Base-by-base conservation (phyloP, 1,284 basidiomycete genomes). In the Thelephora terrestris region DNA sequence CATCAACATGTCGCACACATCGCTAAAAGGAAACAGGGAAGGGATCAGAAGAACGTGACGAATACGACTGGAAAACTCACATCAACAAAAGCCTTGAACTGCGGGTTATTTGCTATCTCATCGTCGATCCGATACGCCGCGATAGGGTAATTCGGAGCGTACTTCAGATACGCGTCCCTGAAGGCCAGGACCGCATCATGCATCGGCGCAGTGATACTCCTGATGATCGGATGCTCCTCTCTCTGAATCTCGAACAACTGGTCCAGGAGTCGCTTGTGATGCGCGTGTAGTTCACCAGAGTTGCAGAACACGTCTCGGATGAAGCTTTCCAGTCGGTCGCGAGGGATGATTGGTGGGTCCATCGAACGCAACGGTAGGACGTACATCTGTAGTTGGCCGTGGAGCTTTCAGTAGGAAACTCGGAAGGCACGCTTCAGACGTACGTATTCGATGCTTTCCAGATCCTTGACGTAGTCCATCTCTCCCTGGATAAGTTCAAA, bases 111-210 rank as follows among this genome's bases (percentile, higher is more conserved):
- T n/a, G n/a, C n/a, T n/a, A n/a, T n/a, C n/a, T n/a, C n/a, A n/a
- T n/a, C n/a, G n/a, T n/a, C n/a, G n/a, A n/a, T n/a, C n/a, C n/a
- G n/a, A n/a, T n/a, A n/a, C n/a, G n/a, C n/a, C n/a, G n/a, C n/a
- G n/a, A 96, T 89, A 1, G 95, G 94, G 61, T 96, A 96, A 65
- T 94, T 87, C 5, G 91, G 85, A 39, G 92, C 85, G 58, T 96
- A 98, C 57, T 90, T 82, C 73, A 91, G 79, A 64, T 99, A 99
- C 12, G 89, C 89, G 46, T 93, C 87, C 10, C 87, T 78, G 76
- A 95, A 98, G 61, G 94, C 90, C 50, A 98, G 72, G 3, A 90
- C 90, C 0, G 92, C 90, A 58, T 91, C 84, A 47, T 92, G 81
- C 43, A 98, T 74, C 2, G 91, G n/a, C n/a, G n/a, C n/a, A n/a